Evolutionary conservation across 768 basidiomycete species (phyloP).

Genomic region (Sporobolomyces pararoseus): DNA sequence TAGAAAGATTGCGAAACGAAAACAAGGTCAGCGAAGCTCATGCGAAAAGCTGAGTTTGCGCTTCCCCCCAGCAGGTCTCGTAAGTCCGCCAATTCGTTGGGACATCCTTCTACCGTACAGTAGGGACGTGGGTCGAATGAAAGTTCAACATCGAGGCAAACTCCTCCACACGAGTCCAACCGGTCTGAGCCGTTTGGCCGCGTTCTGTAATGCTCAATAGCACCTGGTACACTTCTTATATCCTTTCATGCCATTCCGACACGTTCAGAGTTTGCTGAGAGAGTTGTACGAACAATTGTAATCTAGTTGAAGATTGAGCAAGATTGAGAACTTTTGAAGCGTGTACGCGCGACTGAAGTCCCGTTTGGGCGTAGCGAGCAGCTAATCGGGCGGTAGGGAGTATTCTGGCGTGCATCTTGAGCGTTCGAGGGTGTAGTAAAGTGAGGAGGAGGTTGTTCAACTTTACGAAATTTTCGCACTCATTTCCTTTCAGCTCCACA

Average conservation of each 20-base stretch:
- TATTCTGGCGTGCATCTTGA: conserved; percentile 27
- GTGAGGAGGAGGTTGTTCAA: not conserved
- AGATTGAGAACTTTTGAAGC: not conserved
- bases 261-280: not conserved
- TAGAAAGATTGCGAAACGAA: not conserved
- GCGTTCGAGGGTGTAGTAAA: too few relatives aligned
- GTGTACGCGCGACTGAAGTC: conserved; percentile 11
- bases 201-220: not conserved
- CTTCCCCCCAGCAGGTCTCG: too few relatives aligned
- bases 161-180: too few relatives aligned
- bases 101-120: too few relatives aligned
- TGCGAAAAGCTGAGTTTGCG: too few relatives aligned
- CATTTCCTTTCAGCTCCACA: too few relatives aligned
- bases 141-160: not conserved
- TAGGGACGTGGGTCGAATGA: too few relatives aligned
- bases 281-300: not conserved
- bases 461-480: too few relatives aligned
- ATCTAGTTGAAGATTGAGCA: not conserved
- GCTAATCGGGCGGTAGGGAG: conserved; percentile 6
- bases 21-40: not conserved
- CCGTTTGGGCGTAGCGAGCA: conserved; percentile 9
- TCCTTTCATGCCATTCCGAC: not conserved
- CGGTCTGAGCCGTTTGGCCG: too few relatives aligned
- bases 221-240: not conserved
- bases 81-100: too few relatives aligned